Percentiles rank a stretch among this genome's conserved stretches.
phyloP scores from a whole-genome alignment of 1,284 basidiomycete genomes.

The Leccinum colubrinum region DNA sequence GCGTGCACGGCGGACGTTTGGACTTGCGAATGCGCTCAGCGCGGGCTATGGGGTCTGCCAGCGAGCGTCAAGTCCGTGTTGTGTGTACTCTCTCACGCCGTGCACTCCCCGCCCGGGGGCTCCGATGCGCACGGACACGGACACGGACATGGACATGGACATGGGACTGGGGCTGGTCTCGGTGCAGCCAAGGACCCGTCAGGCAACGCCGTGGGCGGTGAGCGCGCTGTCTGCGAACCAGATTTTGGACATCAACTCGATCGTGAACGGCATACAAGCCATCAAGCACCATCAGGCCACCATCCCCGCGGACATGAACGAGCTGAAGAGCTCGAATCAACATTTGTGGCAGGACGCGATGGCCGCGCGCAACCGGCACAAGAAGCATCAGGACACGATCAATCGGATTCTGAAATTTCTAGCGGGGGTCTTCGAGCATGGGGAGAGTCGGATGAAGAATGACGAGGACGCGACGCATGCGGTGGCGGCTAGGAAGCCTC shows the following conservation, averaged over 20 bases:
- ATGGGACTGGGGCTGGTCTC: not conserved
- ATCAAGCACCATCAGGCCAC: slow-evolving; percentile 92
- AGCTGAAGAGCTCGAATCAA: no score
- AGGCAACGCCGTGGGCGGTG: slow-evolving; percentile 13
- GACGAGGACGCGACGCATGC: slow-evolving; percentile 43
- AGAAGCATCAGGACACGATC: slow-evolving; percentile 96
- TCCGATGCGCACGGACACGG: slow-evolving; percentile 21
- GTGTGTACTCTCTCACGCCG: no score
- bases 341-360: no score
- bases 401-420: slow-evolving; percentile 94
- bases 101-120: slow-evolving; percentile 18
- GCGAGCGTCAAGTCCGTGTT: no score
- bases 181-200: slow-evolving; percentile 16
- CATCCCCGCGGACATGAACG: slow-evolving; percentile 56
- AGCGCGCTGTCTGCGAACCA: slow-evolving; percentile 41
- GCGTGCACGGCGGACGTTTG: no score
- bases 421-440: slow-evolving; percentile 85
- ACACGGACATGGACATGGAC: slow-evolving; percentile 7
- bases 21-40: no score
- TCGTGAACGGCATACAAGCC: slow-evolving; percentile 81
- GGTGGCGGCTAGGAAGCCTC: slow-evolving; percentile 50
- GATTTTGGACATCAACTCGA: slow-evolving; percentile 69
- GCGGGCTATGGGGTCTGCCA: no score
- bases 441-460: slow-evolving; percentile 40
- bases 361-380: slow-evolving; percentile 61